Base-by-base conservation (phyloP, 257 asterid genomes). In the Solanum bulbocastanum region DNA sequence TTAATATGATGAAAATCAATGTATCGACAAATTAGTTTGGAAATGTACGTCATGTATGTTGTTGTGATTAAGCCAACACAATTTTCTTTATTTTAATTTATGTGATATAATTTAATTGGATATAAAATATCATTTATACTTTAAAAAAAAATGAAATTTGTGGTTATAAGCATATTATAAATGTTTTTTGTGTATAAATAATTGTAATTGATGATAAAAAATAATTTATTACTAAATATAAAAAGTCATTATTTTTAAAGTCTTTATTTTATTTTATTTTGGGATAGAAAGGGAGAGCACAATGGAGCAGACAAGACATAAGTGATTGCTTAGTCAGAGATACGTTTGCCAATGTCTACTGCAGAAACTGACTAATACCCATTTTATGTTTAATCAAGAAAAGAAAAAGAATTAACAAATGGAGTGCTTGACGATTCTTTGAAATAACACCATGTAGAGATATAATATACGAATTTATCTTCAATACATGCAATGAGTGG, bases 231-330 rank as follows among this genome's bases (percentile, higher is more conserved):
- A 23, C 2, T 60, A 6, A 60, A 30, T 15, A 30, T 69, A 69
- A 15, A 30, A 30, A 68, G 7, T 27, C 5, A 10, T 30, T 30
- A 69, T 69, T 14, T 68, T 66, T 25, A n/a, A 22, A 60, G 68
- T 9, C 14, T 58, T 22, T 58, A 49, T 49, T 49, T 5, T 49
- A 15, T 15, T 49, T 35, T 33, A 9, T 36, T 13, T 60, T 22
- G 20, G 40, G 86, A 88, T 27, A 73, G 23, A 30, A 40, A 36
- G 52, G 32, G 83, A 73, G 52, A 52, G 83, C 78, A 66, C 76
- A 62, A 23, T 69, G 49, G 84, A 88, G 91, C 88, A 89, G 91
- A 90, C 94, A 91, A 32, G 93, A 92, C 89, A 90, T 58, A 88
- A 92, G 94, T 88, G 88, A 86, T 75, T 75, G 87, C 81, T 86